Evolutionary conservation across 202 grass and related monocot genomes (phyloP).

Genomic region (Alloteropsis angusta): DNA sequence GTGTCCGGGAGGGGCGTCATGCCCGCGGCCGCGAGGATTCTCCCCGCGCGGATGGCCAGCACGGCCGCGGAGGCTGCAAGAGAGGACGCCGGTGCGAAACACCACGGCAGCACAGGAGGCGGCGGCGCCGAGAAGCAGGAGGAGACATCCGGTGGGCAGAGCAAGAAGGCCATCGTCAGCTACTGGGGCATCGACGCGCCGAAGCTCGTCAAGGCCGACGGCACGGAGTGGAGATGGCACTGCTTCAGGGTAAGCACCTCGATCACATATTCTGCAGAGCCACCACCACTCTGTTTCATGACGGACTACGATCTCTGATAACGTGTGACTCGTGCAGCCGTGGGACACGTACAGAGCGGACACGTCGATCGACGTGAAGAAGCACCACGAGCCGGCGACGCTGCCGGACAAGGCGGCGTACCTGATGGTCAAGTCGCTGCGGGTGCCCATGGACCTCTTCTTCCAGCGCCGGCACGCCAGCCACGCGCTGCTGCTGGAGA

Average conservation of each 20-base stretch:
- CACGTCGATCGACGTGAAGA: conserved; percentile 51
- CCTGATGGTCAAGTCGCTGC: conserved; percentile 46
- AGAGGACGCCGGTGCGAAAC: neutral
- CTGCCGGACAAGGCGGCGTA: conserved; percentile 46
- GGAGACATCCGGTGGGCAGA: neutral
- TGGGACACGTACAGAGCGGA: conserved; percentile 65
- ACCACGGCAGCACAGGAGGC: neutral
- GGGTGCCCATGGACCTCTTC: conserved; percentile 61
- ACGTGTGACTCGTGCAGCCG: conserved; percentile 7
- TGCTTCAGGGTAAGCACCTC: conserved; percentile 36
- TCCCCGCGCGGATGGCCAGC: conserved; percentile 41
- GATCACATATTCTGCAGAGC: neutral
- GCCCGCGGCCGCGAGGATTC: conserved; percentile 8
- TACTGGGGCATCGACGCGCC: conserved; percentile 48
- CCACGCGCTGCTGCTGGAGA: conserved; percentile 71
- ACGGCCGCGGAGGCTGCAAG: conserved; percentile 16
- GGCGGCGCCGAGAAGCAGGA: neutral
- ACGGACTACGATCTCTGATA: neutral
- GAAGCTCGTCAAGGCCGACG: conserved; percentile 48
- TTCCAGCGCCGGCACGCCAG: conserved; percentile 62
- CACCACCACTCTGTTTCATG: neutral
- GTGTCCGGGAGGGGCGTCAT: conserved; percentile 10
- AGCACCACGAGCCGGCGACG: conserved; percentile 53
- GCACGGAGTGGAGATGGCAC: conserved; percentile 57
- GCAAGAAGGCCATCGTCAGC: conserved; percentile 33